phyloP scores from a whole-genome alignment of 2,329 filamentous ascomycete genomes.

The Xylariaceae sp. region DNA sequence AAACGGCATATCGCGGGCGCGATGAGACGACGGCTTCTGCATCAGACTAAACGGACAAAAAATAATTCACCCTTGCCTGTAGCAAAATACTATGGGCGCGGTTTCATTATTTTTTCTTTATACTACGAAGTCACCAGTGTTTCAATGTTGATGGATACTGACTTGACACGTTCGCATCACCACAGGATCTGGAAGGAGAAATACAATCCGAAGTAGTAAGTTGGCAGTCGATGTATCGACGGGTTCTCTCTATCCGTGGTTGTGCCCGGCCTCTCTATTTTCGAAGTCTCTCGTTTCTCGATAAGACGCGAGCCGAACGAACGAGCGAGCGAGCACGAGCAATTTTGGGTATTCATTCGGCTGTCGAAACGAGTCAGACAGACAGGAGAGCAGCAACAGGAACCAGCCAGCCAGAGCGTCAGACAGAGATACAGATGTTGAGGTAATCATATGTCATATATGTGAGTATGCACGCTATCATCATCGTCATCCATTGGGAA shows the following conservation, averaged over 20 bases:
- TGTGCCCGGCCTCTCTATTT: background rate
- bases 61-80: background rate
- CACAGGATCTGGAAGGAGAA: constrained; percentile 99
- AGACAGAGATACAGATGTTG: background rate
- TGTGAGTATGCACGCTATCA: background rate
- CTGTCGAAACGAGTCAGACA: too few relatives aligned
- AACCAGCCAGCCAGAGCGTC: background rate
- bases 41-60: constrained; percentile 8
- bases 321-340: too few relatives aligned
- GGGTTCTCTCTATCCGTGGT: background rate
- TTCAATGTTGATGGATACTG: constrained; percentile 16
- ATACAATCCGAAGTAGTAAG: constrained; percentile 56
- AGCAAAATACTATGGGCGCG: constrained; percentile 3
- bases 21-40: constrained; percentile 2
- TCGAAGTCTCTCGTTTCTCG: background rate
- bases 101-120: background rate
- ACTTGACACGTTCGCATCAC: constrained; percentile 24
- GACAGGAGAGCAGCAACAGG: background rate
- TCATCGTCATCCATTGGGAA: background rate
- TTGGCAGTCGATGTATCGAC: background rate
- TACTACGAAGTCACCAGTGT: constrained; percentile 12
- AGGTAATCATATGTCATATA: background rate
- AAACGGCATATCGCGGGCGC: constrained; percentile 6
- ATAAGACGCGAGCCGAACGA: background rate
- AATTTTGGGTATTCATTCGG: too few relatives aligned